Base-by-base conservation (phyloP, 129 eudicot species). In the Escallonia rubra region DNA sequence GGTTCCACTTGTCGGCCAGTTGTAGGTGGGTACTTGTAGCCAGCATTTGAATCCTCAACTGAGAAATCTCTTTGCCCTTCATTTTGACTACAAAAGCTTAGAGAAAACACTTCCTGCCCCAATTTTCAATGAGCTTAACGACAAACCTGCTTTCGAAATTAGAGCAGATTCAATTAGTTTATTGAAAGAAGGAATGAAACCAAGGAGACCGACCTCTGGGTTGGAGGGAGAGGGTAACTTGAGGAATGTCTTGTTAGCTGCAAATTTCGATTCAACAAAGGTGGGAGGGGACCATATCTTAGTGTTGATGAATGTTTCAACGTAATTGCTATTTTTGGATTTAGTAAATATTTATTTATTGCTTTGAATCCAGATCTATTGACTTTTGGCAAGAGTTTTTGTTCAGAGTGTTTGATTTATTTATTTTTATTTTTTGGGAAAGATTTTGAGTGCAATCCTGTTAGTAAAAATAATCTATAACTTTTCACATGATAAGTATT, bases 1-100 rank as follows among this genome's bases (percentile, higher is more conserved):
- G 43, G n/a, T 65, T 66, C 51, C 78, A 60, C 46, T 44, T 73
- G 72, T 73, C 57, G 66, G n/a, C 45, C 41, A 47, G 57, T 46
- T 41, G 63, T 63, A 44, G 65, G 64, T 46, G 34, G 66, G 57
- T 58, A 59, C 47, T 44, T 46, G 52, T 46, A 8, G 63, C 50
- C 55, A 50, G 48, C 12, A 67, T 14, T 69, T 23, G 46, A 74
- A 42, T 49, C 56, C 47, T 50, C 68, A 67, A 41, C 9, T 12
- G 23, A 9, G 16, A 39, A 49, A 34, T 59, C 63, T 51, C 43
- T 66, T 47, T 75, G 79, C 79, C 44, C 67, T 50, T 56, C 43
- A 42, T 42, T 75, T 44, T 61, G 39, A 34, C 74, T 59, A 75
- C 74, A 61, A 46, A 42, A 75, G 57, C 11, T 54, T 62, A 64